These are phyloP conservation scores for Actinomucor elegans DNA, from an alignment of 371 early-diverging fungal species.

Conservation along the genomic window DNA sequence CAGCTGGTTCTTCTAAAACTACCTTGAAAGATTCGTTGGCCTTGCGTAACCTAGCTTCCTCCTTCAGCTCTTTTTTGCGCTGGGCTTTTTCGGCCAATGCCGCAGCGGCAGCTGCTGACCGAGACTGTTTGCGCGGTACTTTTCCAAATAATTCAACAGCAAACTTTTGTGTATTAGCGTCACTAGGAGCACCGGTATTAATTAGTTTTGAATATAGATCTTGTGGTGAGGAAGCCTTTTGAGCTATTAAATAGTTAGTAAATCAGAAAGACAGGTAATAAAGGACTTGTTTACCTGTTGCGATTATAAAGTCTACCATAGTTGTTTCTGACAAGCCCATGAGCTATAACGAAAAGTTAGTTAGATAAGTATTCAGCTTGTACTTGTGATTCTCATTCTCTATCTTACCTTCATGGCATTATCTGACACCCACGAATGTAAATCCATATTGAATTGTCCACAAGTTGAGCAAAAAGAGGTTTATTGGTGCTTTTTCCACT, in stretches of 20 bases:
- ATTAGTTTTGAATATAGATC: slow-evolving; percentile 53
- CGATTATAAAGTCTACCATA: slow-evolving; percentile 74
- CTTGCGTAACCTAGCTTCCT: slow-evolving; percentile 52
- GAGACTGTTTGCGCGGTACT: slow-evolving; percentile 49
- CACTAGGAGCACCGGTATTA: slow-evolving; percentile 59
- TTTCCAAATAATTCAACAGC: slow-evolving; percentile 63
- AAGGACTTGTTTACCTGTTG: slow-evolving; percentile 58
- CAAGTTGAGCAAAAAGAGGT: too few relatives aligned
- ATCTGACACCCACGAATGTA: slow-evolving; percentile 77
- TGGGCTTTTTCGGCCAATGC: slow-evolving; percentile 40
- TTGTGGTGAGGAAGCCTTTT: slow-evolving; percentile 60
- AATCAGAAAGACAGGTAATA: too few relatives aligned
- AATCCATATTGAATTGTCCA: slow-evolving; percentile 44
- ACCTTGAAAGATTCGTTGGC: slow-evolving; percentile 61
- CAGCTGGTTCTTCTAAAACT: slow-evolving; percentile 55
- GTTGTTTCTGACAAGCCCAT: slow-evolving; percentile 72
- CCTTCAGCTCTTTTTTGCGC: slow-evolving; percentile 55
- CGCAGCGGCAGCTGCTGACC: slow-evolving; percentile 25
- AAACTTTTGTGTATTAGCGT: slow-evolving; percentile 56
- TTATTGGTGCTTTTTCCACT: too few relatives aligned
- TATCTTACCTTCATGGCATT: slow-evolving; percentile 64
- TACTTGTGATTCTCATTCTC: not conserved
- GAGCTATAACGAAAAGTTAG: slow-evolving; percentile 39
- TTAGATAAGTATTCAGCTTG: slow-evolving; percentile 12
- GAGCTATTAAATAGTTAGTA: slow-evolving; percentile 46